Evolutionary conservation across 495 filamentous ascomycete genomes (phyloP), one percentile per base, ranked within the genome.

Genomic region (Podospora anserina): DNA sequence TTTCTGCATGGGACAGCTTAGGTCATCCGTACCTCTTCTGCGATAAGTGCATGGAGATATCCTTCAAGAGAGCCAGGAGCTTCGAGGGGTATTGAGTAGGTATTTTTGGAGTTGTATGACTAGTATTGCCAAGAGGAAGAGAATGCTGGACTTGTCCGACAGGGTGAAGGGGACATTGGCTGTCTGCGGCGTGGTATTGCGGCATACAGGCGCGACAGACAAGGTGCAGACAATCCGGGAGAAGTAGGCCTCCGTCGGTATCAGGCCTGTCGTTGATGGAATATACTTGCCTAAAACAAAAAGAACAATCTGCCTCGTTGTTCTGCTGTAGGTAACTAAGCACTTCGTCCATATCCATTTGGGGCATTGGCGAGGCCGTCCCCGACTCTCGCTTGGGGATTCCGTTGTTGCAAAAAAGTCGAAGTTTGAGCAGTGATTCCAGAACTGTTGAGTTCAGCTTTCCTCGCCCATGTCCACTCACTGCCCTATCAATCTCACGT

Each of bases 371-470:
- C n/a, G 23, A 20, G 11, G 11, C 13, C 13, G 56, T 30, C 26
- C 23, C 16, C 5, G 59, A 9, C 5, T 18, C 16, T 18, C 5
- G 23, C 27, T 19, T 23, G 7, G 55, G n/a, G 49, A 7, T 60
- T 3, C 65, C 65, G 34, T 66, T 66, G 54, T 66, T 66, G 56
- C 65, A 66, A 30, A 60, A 66, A 20, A 66, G 53, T 13, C 65
- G 65, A 18, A 66, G 55, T 16, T 19, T 28, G 28, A 66, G 65
- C 15, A 66, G 27, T 3, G 65, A 23, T 57, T 66, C 54, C 20
- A 66, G 53, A 11, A 66, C 65, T 6, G 39, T 39, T 27, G 54
- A 59, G 7, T 59, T 60, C n/a, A 66, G 56, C 19, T 61, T 60
- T 61, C 20, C 60, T 61, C n/a, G 7, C 13, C 44, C 49, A 27